Conservation (phyloP, 1,284 basidiomycete species). For the Fistulinella cinereoalba region DNA sequence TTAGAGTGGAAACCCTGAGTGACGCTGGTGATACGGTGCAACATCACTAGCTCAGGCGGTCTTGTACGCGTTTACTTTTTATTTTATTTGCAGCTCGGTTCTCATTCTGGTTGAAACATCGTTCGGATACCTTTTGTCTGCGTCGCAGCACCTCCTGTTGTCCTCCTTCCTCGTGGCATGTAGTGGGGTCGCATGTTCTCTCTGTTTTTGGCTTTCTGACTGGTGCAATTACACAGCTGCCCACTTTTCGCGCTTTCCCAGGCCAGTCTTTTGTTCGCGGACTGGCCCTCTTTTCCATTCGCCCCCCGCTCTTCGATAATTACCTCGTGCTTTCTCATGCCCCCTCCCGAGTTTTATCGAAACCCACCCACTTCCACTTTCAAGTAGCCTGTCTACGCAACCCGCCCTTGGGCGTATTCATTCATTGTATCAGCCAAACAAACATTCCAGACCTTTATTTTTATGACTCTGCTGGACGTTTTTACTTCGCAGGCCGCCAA, state of each 20-base stretch:
- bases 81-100: slow-evolving; percentile 32
- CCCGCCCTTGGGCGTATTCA: slow-evolving; percentile 19
- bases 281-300: slow-evolving; percentile 27
- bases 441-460: slow-evolving; percentile 8
- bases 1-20: slow-evolving; percentile 67
- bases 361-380: slow-evolving; percentile 17
- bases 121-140: slow-evolving; percentile 36
- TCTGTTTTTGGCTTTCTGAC: slow-evolving; percentile 35
- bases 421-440: slow-evolving; percentile 27
- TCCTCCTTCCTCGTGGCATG: slow-evolving; percentile 28
- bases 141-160: slow-evolving; percentile 29
- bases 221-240: slow-evolving; percentile 26
- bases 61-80: slow-evolving; percentile 33
- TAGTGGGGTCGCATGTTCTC: slow-evolving; percentile 28
- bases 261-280: slow-evolving; percentile 25
- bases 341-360: slow-evolving; percentile 12
- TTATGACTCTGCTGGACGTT: slow-evolving; percentile 24
- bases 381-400: slow-evolving; percentile 18
- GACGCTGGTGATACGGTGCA: slow-evolving; percentile 54
- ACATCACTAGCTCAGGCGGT: slow-evolving; percentile 41
- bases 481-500: slow-evolving; percentile 14
- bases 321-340: slow-evolving; percentile 26
- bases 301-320: slow-evolving; percentile 31
- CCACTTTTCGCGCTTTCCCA: slow-evolving; percentile 22
- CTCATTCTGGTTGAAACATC: slow-evolving; percentile 32